Evolutionary conservation across 768 basidiomycete species (phyloP), one percentile per base, ranked within the genome.

Genomic region (Mycena floridula): DNA sequence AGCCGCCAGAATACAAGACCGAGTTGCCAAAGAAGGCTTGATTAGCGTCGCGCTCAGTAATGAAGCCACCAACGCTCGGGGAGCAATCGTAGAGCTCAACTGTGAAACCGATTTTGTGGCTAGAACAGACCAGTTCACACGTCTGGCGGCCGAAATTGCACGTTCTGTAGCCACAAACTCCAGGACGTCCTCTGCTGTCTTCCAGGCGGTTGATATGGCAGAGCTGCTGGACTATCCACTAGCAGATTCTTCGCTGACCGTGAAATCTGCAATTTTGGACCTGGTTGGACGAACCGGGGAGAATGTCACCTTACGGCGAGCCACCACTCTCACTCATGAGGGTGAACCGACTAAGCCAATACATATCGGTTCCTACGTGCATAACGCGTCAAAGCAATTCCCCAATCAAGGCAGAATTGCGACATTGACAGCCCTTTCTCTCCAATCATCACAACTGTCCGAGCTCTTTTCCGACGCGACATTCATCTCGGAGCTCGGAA

Each of bases 21-120:
- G 94, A 40, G 60, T 72, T 6, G 79, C 94, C 2, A 73, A 74
- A 18, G 81, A 96, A 54, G 94, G 95, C 2, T 69, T 92, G 15
- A 72, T 97, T 28, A 82, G 82, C 43, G 69, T 86, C n/a, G 82
- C 79, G 36, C 64, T 90, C 9, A 73, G 95, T 20, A 81, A 87
- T 15, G 68, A 74, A 12, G 88, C 85, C 13, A 64, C 66, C 18
- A 72, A 70, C 15, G 51, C 65, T 25, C 60, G 56, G 66, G 91
- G 87, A 9, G 82, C 85, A 16, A 86, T 96, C 77, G 69, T 97
- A 45, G 94, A 98, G 63, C 70, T 96, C 49, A 90, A 89, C 54
- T 97, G 94, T 68, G 94, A 98, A 68, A 96, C 94, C 42, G 94
- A 98, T 67, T 98, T 96, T 59, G 94, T 98, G 23, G 89, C 82